phyloP scores from a whole-genome alignment of 2,329 filamentous ascomycete genomes.

The Microsporum canis region DNA sequence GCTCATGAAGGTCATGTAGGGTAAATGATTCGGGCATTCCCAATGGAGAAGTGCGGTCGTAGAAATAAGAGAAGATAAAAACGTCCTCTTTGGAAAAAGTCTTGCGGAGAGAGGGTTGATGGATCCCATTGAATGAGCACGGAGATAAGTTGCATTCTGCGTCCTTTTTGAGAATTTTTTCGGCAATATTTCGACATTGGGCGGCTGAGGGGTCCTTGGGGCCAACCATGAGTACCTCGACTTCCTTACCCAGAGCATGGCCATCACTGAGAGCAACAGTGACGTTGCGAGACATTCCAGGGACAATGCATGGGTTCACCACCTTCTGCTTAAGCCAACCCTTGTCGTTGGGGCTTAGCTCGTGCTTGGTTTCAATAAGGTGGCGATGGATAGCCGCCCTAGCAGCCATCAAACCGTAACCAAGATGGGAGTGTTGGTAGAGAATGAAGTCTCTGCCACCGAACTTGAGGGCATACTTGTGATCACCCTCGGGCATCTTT shows the following conservation, averaged over 20 bases:
- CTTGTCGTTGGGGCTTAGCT: slow-evolving; percentile 47
- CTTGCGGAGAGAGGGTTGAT: slow-evolving; percentile 84
- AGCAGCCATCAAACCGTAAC: slow-evolving; percentile 92
- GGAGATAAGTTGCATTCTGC: slow-evolving; percentile 68
- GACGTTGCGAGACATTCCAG: slow-evolving; percentile 64
- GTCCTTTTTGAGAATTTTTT: slow-evolving; percentile 85
- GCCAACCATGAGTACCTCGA: slow-evolving; percentile 78
- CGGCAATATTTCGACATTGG: slow-evolving; percentile 80
- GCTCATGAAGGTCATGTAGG: slow-evolving; percentile 73
- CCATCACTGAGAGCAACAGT: slow-evolving; percentile 57
- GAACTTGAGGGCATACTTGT: slow-evolving; percentile 88
- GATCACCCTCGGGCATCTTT: slow-evolving; percentile 75
- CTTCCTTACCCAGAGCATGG: slow-evolving; percentile 53
- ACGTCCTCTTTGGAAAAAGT: slow-evolving; percentile 86
- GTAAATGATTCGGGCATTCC: slow-evolving; percentile 99
- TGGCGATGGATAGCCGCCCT: slow-evolving; percentile 72
- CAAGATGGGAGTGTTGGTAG: slow-evolving; percentile 96
- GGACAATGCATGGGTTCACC: slow-evolving; percentile 73
- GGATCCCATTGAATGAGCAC: slow-evolving; percentile 97
- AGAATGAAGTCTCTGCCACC: slow-evolving; percentile 83
- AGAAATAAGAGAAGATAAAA: slow-evolving; percentile 97
- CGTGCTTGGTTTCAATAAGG: slow-evolving; percentile 60
- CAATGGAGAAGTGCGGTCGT: slow-evolving; percentile 81
- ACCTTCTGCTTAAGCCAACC: slow-evolving; percentile 62
- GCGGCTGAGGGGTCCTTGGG: slow-evolving; percentile 59